A percentile compares a stretch with the other conserved stretches of the same genome.
phyloP scores from a whole-genome alignment of 805 yeast genomes.

The Suhomyces prunicola region DNA sequence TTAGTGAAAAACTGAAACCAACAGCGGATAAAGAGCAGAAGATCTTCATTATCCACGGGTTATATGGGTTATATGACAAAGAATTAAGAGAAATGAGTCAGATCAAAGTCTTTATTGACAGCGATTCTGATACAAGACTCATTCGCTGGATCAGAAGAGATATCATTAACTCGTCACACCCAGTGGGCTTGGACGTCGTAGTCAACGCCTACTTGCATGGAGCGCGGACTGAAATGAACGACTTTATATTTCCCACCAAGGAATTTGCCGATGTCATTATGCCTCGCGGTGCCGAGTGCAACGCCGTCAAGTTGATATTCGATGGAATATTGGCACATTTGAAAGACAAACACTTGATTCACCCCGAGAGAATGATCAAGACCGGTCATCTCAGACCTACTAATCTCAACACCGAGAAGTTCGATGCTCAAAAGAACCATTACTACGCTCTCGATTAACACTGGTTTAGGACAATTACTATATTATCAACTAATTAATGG shows the following conservation, averaged over 20 bases:
- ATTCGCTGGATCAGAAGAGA: conserved; percentile 69
- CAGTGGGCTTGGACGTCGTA: conserved; percentile 31
- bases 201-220: conserved; percentile 48
- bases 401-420: conserved; percentile 29
- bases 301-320: conserved; percentile 57
- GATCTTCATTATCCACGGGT: conserved; percentile 60
- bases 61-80: conserved; percentile 71
- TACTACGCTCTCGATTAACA: conserved; percentile 40
- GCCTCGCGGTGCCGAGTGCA: conserved; percentile 63
- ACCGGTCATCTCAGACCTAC: conserved; percentile 25
- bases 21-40: conserved; percentile 22
- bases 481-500: no score
- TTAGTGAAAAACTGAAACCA: conserved; percentile 9
- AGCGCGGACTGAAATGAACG: conserved; percentile 64
- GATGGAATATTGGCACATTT: conserved; percentile 55
- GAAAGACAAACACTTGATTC: conserved; percentile 6
- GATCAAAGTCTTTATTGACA: conserved; percentile 71
- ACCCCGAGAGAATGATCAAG: conserved; percentile 10
- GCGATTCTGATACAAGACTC: conserved; percentile 81
- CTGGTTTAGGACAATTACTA: no score
- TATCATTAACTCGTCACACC: conserved; percentile 17
- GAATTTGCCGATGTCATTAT: conserved; percentile 71
- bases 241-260: conserved; percentile 65
- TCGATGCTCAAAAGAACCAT: conserved; percentile 39
- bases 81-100: conserved; percentile 53